Conservation (phyloP, 768 basidiomycete genomes). For the Trametes cinnabarina region DNA sequence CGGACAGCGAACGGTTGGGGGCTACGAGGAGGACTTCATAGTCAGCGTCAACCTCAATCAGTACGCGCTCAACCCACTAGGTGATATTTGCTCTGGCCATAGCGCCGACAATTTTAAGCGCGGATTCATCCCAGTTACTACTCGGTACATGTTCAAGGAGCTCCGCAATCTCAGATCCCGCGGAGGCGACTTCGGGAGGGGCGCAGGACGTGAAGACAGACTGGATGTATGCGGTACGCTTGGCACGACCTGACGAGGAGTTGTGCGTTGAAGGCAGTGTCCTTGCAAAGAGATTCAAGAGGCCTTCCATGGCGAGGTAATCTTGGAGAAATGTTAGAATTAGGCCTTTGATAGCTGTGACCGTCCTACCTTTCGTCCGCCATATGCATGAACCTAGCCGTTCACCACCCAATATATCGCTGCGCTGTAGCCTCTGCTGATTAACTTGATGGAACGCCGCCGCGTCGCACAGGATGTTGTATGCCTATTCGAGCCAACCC, state of each 20-base stretch:
- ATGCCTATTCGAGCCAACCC: slow-evolving; percentile 51
- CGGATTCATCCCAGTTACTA: slow-evolving; percentile 54
- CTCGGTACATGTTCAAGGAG: slow-evolving; percentile 42
- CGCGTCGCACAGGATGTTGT: slow-evolving; percentile 50
- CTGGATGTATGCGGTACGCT: slow-evolving; percentile 47
- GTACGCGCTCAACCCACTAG: slow-evolving; percentile 40
- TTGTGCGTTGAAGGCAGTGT: slow-evolving; percentile 47
- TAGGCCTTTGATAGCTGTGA: background rate
- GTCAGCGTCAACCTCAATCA: too few relatives aligned
- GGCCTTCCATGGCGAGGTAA: slow-evolving; percentile 54
- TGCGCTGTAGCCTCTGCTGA: slow-evolving; percentile 45
- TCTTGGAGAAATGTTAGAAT: slow-evolving; percentile 36
- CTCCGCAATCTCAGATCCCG: slow-evolving; percentile 37
- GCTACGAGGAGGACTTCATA: slow-evolving; percentile 30
- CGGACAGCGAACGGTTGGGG: slow-evolving; percentile 57
- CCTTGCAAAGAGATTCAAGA: slow-evolving; percentile 55
- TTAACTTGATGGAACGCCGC: slow-evolving; percentile 41
- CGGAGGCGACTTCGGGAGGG: slow-evolving; percentile 35
- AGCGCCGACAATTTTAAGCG: slow-evolving; percentile 44
- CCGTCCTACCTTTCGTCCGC: slow-evolving; percentile 42
- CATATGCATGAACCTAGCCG: slow-evolving; percentile 48
- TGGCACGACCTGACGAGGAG: slow-evolving; percentile 33
- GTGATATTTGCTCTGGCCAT: slow-evolving; percentile 45
- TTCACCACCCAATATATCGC: slow-evolving; percentile 40
- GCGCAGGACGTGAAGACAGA: slow-evolving; percentile 43